Conservation (phyloP, 2,329 filamentous ascomycete genomes). For the Colletotrichum ledebouriae region DNA sequence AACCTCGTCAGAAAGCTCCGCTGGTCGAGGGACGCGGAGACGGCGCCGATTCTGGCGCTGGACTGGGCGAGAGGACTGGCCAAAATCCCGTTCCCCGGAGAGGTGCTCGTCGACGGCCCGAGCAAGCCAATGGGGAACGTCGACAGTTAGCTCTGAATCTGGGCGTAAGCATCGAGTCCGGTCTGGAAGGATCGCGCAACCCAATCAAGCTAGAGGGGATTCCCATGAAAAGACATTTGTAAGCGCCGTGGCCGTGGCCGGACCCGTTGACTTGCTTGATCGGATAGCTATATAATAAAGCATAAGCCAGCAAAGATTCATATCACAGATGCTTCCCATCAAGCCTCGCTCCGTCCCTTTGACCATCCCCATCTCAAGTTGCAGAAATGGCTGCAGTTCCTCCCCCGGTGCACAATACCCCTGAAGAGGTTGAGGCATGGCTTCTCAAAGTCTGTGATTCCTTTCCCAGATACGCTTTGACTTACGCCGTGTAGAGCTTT, state of each 20-base stretch:
- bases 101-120: slow-evolving; percentile 28
- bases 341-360: too few species aligned
- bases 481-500: not conserved
- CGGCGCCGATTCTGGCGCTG: slow-evolving; percentile 24
- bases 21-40: slow-evolving; percentile 31
- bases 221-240: not conserved
- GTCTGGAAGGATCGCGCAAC: not conserved
- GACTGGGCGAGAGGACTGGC: slow-evolving; percentile 37
- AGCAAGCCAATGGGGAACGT: not conserved
- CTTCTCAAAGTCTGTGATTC: not conserved
- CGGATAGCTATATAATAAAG: not conserved
- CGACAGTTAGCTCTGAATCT: not conserved
- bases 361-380: too few species aligned
- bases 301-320: too few species aligned
- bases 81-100: slow-evolving; percentile 31
- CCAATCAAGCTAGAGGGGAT: not conserved
- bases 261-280: not conserved
- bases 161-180: not conserved
- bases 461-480: not conserved
- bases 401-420: not conserved
- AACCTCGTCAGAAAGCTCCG: slow-evolving; percentile 37
- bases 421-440: slow-evolving; percentile 2
- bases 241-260: not conserved
- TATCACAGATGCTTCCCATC: too few species aligned
- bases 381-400: not conserved